Evolutionary conservation across 805 yeast species (phyloP), one percentile per base, ranked within the genome.

Genomic region (Pichia pseudocactophila): DNA sequence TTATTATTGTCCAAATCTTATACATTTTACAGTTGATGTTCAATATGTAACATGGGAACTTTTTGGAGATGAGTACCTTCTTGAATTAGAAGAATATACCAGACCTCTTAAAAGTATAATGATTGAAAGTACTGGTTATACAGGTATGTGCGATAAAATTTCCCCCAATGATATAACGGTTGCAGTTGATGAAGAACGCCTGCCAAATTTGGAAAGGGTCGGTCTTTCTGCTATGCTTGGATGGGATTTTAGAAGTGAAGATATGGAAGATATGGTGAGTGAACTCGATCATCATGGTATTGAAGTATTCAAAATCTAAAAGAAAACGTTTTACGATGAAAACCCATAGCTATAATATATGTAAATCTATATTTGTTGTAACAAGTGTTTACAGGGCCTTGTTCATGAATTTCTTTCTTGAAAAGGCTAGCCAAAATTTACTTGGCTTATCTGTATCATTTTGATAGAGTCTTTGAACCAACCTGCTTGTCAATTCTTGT

Each of bases 351-450:
- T n/a, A 19, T 34, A 28, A 9, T 17, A 16, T 13, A 26, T 20
- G 9, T 18, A 19, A 19, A 33, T 10, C 19, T n/a, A 34, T 18
- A 30, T 3, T 5, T 12, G n/a, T 25, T n/a, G n/a, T n/a, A n/a
- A n/a, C n/a, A n/a, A n/a, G 15, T 12, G 31, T 13, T 47, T 52
- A 82, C 54, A 86, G 71, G 52, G 83, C 76, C 64, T 89, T 86
- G 68, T 92, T 92, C 98, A 92, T 92, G 62, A 92, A 92, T 61
- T 86, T 78, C 66, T 95, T 82, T 67, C 92, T 80, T 32, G 96
- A 84, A 63, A 92, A 92, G 2, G 97, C 96, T 56, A 92, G 67
- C 99, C 99, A 92, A 66, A 75, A 80, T 63, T 90, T 92, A 54
- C 90, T 82, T 31, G 98, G 97, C 16, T 55, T 57, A 9, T 66